A percentile compares a stretch with the other conserved stretches of the same genome.
phyloP scores from a whole-genome alignment of 2,329 filamentous ascomycete species.

The Blumeriella jaapii region DNA sequence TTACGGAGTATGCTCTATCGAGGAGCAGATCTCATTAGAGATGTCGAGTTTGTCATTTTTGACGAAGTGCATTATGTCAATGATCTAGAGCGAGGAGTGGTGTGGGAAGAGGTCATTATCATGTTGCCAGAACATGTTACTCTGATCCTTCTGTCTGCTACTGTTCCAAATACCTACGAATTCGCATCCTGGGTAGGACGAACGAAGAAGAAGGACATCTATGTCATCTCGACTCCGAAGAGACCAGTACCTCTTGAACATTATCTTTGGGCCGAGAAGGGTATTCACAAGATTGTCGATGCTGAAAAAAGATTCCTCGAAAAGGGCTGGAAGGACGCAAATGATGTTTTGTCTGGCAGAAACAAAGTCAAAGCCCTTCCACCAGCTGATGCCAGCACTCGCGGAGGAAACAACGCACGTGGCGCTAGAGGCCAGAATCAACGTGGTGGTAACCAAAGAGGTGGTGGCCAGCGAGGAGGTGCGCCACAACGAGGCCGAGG shows the following conservation, averaged over 20 bases:
- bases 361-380: constrained; percentile 56
- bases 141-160: constrained; percentile 87
- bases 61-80: constrained; percentile 99
- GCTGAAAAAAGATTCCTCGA: constrained; percentile 86
- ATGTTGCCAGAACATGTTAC: constrained; percentile 98
- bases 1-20: constrained; percentile 95
- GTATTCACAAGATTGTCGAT: constrained; percentile 89
- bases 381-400: constrained; percentile 28
- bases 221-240: constrained; percentile 95
- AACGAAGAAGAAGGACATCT: constrained; percentile 98
- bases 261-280: constrained; percentile 89
- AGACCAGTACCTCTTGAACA: constrained; percentile 90
- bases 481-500: constrained; percentile 41
- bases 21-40: constrained; percentile 87
- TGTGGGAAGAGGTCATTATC: constrained; percentile 99
- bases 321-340: constrained; percentile 89
- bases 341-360: constrained; percentile 67
- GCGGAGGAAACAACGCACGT: constrained; percentile 39
- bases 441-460: constrained; percentile 37
- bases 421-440: constrained; percentile 43
- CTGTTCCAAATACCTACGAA: constrained; percentile 93
- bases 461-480: constrained; percentile 42
- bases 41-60: constrained; percentile 98
- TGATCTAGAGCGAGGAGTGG: constrained; percentile 86
- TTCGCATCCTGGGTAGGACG: constrained; percentile 97